Conservation (phyloP, 257 asterid genomes). For the Catharanthus roseus region DNA sequence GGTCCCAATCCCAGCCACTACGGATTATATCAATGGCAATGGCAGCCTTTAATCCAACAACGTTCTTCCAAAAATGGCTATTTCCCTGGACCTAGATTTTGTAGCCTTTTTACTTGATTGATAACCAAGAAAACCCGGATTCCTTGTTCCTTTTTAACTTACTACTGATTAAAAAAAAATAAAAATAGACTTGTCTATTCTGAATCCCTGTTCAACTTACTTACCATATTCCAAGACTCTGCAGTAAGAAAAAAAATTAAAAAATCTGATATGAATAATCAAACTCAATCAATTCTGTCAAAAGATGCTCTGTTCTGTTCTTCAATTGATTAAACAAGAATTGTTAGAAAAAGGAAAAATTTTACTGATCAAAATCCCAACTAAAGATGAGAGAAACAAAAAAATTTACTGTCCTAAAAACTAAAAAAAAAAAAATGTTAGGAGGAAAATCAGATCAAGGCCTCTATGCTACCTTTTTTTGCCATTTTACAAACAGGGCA, state of each 20-base stretch:
- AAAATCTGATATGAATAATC: not conserved
- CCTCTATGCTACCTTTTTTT: slow-evolving; percentile 59
- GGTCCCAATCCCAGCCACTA: too few relatives aligned
- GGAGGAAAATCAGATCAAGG: slow-evolving; percentile 28
- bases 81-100: not conserved
- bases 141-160: too few relatives aligned
- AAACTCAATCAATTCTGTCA: not conserved
- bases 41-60: not conserved
- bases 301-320: too few relatives aligned
- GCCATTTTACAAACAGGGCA: slow-evolving; percentile 65
- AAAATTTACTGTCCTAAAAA: not conserved
- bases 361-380: not conserved
- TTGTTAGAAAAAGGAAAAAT: not conserved
- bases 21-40: too few relatives aligned
- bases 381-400: not conserved
- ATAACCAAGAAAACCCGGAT: not conserved
- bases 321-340: too few relatives aligned
- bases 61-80: not conserved
- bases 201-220: not conserved
- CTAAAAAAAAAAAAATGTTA: not conserved
- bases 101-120: not conserved
- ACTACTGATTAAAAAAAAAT: too few relatives aligned
- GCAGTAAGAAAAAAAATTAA: not conserved
- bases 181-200: too few relatives aligned
- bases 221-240: not conserved